Percentiles rank a stretch among this genome's conserved stretches.
phyloP scores from a whole-genome alignment of 768 basidiomycete genomes.

The Lepiota subincarnata region DNA sequence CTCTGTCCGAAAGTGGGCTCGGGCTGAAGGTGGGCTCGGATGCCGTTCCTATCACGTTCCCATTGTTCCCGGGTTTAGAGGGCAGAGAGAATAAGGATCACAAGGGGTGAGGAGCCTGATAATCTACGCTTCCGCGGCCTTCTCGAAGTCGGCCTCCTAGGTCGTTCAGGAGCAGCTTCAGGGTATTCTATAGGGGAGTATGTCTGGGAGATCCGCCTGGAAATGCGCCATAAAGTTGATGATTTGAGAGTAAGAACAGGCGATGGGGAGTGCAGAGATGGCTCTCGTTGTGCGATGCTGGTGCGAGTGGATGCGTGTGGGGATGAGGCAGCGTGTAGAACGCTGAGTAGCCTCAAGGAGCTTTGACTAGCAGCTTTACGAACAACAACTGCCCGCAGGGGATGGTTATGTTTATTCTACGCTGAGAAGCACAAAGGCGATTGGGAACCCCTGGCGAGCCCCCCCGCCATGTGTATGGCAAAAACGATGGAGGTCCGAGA shows the following conservation, averaged over 20 bases:
- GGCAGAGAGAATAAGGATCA: not conserved
- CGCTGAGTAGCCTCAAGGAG: too few species aligned
- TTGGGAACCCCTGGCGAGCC: not conserved
- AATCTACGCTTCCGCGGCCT: too few species aligned
- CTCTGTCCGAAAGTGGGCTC: not conserved
- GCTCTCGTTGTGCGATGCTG: not conserved
- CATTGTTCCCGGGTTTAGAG: not conserved
- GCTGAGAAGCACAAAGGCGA: not conserved
- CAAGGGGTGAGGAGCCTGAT: not conserved
- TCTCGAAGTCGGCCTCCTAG: too few species aligned
- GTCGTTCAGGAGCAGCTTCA: too few species aligned
- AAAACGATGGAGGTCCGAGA: not conserved
- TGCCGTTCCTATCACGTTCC: not conserved
- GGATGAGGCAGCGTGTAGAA: not conserved
- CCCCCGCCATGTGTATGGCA: not conserved
- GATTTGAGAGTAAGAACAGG: not conserved
- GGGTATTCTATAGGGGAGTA: not conserved
- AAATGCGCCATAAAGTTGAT: not conserved
- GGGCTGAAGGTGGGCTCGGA: not conserved
- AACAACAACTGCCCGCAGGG: not conserved
- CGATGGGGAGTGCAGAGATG: not conserved
- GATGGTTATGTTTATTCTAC: not conserved
- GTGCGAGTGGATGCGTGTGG: not conserved
- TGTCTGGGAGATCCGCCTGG: not conserved
- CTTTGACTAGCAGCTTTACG: not conserved